Percentiles rank a stretch among this genome's conserved stretches.
Evolutionary conservation across 169 alveolate species (phyloP).

Genomic region (Cryptosporidium canis): DNA sequence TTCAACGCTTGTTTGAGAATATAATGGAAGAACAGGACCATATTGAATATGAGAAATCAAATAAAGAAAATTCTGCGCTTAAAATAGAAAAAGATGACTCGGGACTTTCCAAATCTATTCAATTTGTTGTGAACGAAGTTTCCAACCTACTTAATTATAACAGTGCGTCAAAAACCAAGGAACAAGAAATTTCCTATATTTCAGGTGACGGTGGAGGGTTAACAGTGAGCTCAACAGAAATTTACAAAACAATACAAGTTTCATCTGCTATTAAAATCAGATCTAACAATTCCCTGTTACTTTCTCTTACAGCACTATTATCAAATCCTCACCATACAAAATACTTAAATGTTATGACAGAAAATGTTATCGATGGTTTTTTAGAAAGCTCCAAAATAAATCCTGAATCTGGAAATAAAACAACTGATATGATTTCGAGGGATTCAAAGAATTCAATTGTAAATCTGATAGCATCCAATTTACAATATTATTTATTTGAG

Average conservation of each 20-base stretch:
- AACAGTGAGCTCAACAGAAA: neutral
- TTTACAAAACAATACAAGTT: conserved; percentile 38
- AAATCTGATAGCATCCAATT: conserved; percentile 40
- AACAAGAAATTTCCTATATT: neutral
- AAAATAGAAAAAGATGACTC: conserved; percentile 2
- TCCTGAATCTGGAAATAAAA: neutral
- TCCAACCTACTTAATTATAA: conserved; percentile 23
- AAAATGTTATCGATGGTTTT: neutral
- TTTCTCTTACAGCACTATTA: conserved; percentile 65
- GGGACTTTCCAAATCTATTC: conserved; percentile 8
- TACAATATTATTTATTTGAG: conserved; percentile 50
- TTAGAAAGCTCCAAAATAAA: neutral
- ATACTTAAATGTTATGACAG: conserved; percentile 35
- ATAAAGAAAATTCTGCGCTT: neutral
- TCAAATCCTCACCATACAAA: conserved; percentile 67
- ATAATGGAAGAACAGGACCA: neutral
- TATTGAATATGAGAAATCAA: neutral
- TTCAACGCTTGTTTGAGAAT: neutral
- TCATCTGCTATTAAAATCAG: conserved; percentile 19
- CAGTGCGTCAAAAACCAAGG: neutral
- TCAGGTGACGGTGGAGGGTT: neutral
- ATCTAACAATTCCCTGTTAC: conserved; percentile 34
- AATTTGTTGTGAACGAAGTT: conserved; percentile 60
- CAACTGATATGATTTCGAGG: neutral
- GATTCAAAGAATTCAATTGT: conserved; percentile 5